Conservation (phyloP, 352 stramenopile species). For the Phytophthora colocasiae region DNA sequence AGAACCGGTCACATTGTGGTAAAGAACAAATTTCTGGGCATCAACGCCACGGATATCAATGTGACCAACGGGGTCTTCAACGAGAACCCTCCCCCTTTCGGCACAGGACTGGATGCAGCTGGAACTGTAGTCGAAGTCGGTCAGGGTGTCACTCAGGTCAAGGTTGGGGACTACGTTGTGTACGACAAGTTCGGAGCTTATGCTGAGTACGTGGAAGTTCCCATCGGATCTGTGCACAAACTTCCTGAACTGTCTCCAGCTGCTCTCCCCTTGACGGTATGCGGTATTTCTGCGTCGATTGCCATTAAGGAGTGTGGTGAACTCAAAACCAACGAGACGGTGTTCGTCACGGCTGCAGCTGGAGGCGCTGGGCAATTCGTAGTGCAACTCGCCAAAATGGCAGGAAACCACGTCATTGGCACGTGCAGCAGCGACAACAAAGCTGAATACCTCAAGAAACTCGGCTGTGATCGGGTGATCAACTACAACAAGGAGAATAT, state of each 20-base stretch:
- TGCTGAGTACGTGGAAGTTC: constrained; percentile 55
- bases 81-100: constrained; percentile 50
- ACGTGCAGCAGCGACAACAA: constrained; percentile 88
- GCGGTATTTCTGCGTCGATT: constrained; percentile 54
- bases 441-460: constrained; percentile 61
- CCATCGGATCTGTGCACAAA: constrained; percentile 35
- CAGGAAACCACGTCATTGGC: constrained; percentile 77
- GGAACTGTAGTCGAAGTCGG: constrained; percentile 48
- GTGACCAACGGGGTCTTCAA: constrained; percentile 60
- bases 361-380: constrained; percentile 84
- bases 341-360: constrained; percentile 59
- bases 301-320: constrained; percentile 58
- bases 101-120: constrained; percentile 50
- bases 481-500: constrained; percentile 72
- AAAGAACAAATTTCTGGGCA: constrained; percentile 49
- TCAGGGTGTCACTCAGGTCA: constrained; percentile 43
- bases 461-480: constrained; percentile 77
- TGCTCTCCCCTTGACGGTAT: constrained; percentile 49
- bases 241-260: constrained; percentile 29
- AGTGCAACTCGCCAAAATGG: constrained; percentile 81
- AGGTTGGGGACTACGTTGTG: constrained; percentile 47
- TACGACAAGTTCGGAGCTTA: constrained; percentile 48
- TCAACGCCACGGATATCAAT: constrained; percentile 64
- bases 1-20: constrained; percentile 37
- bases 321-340: constrained; percentile 56